Percentiles rank a stretch among this genome's conserved stretches.
phyloP scores from a whole-genome alignment of 2,329 filamentous ascomycete species.

The Neonectria neomacrospora region DNA sequence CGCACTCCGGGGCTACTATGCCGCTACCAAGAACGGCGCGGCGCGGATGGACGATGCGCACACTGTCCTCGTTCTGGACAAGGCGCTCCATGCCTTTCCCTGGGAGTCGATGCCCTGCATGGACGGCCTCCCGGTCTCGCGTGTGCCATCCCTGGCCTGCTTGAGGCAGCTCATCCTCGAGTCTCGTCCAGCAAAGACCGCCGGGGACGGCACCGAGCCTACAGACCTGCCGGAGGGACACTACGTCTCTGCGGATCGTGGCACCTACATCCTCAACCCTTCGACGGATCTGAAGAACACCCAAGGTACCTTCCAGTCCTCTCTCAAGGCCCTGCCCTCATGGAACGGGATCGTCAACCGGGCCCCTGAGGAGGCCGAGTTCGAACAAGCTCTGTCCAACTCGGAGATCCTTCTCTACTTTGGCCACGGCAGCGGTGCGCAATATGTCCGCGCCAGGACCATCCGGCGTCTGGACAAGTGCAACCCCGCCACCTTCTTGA shows the following conservation, averaged over 20 bases:
- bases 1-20: constrained; percentile 82
- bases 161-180: constrained; percentile 80
- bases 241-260: constrained; percentile 64
- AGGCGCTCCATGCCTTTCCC: constrained; percentile 88
- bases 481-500: constrained; percentile 82
- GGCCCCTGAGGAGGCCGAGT: constrained; percentile 80
- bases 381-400: constrained; percentile 72
- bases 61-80: constrained; percentile 91
- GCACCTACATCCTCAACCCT: constrained; percentile 90
- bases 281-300: constrained; percentile 85
- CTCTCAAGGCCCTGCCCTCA: constrained; percentile 71
- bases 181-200: constrained; percentile 36
- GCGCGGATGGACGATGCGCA: constrained; percentile 65
- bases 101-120: constrained; percentile 97
- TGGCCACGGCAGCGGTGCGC: constrained; percentile 92
- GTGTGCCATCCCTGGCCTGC: constrained; percentile 87
- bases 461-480: constrained; percentile 83
- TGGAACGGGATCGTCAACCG: constrained; percentile 79
- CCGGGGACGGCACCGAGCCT: constrained; percentile 14
- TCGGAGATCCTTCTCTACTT: constrained; percentile 90
- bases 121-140: constrained; percentile 80
- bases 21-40: constrained; percentile 54
- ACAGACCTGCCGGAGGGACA: constrained; percentile 54
- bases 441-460: constrained; percentile 89
- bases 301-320: constrained; percentile 75